Conservation (phyloP, 2,329 filamentous ascomycete species). For the Parasarocladium wereldwijsianum region DNA sequence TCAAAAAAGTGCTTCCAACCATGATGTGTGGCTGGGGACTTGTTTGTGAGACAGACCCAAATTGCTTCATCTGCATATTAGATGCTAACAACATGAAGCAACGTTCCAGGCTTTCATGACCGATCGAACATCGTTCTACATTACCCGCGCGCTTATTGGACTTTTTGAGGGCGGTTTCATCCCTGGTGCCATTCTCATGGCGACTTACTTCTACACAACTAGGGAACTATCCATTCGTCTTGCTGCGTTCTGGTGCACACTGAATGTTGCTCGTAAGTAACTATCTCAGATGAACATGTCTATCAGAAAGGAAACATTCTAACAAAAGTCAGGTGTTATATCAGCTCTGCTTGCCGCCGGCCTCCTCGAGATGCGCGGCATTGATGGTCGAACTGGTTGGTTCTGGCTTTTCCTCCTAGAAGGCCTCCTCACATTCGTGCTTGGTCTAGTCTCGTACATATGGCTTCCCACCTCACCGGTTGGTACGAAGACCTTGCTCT, state of each 20-base stretch:
- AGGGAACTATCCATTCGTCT: slow-evolving; percentile 52
- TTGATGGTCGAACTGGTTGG: slow-evolving; percentile 34
- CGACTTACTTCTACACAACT: slow-evolving; percentile 60
- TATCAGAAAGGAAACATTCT: too few relatives aligned
- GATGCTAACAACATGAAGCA: slow-evolving; percentile 14
- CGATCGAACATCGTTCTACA: slow-evolving; percentile 29
- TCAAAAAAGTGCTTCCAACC: slow-evolving; percentile 37
- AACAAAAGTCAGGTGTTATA: slow-evolving; percentile 20
- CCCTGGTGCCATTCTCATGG: slow-evolving; percentile 46
- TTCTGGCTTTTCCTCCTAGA: slow-evolving; percentile 36
- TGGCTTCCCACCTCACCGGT: slow-evolving; percentile 52
- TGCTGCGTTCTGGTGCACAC: slow-evolving; percentile 51
- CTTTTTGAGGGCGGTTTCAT: slow-evolving; percentile 42
- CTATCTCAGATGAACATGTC: slow-evolving; percentile 17
- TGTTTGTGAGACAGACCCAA: slow-evolving; percentile 16
- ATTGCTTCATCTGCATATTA: slow-evolving; percentile 13
- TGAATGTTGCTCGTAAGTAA: slow-evolving; percentile 22
- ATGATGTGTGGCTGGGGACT: slow-evolving; percentile 33
- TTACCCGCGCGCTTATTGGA: slow-evolving; percentile 36
- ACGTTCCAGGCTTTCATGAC: slow-evolving; percentile 36
- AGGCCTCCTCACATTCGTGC: slow-evolving; percentile 29
- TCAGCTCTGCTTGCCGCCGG: slow-evolving; percentile 32
- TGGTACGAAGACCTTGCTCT: slow-evolving; percentile 45
- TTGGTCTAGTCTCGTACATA: slow-evolving; percentile 38
- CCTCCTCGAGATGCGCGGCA: slow-evolving; percentile 34